Evolutionary conservation across 2,329 filamentous ascomycete species (phyloP).

Genomic region (Pezicula rhizophila): DNA sequence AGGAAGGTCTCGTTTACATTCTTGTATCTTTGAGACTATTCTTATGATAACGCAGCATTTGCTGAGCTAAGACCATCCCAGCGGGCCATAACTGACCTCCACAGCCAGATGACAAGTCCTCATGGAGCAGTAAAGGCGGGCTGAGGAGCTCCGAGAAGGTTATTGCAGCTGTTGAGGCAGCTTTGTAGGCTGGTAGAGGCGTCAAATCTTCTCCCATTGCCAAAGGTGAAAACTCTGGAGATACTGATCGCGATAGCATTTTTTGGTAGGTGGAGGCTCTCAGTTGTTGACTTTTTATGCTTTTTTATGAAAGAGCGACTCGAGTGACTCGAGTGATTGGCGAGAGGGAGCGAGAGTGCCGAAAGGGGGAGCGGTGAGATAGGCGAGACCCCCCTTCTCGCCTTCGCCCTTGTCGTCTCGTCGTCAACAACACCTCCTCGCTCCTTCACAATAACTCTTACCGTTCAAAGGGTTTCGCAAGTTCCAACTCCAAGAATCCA

Average conservation of each 20-base stretch:
- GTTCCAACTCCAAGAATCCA: not conserved
- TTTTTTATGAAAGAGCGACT: no score
- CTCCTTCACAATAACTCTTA: not conserved
- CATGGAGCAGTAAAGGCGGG: constrained; percentile 67
- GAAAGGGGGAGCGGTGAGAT: not conserved
- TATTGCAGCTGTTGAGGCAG: constrained; percentile 43
- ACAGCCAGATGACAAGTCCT: constrained; percentile 82
- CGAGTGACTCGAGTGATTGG: not conserved
- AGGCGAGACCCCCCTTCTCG: not conserved
- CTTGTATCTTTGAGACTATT: constrained; percentile 57
- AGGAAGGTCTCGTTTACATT: constrained; percentile 50
- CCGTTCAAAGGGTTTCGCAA: not conserved
- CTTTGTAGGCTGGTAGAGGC: constrained; percentile 55
- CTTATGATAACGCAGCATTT: constrained; percentile 71
- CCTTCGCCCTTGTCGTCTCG: not conserved
- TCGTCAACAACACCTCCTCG: not conserved
- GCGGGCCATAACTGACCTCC: constrained; percentile 94
- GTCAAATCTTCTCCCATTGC: constrained; percentile 47
- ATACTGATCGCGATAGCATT: constrained; percentile 23
- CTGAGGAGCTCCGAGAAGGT: constrained; percentile 70
- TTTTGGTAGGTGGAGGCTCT: constrained; percentile 4
- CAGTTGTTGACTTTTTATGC: no score
- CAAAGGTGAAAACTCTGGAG: constrained; percentile 27
- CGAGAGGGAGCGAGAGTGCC: not conserved
- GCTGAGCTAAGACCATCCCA: constrained; percentile 80